phyloP scores from a whole-genome alignment of 1,139 yeast genomes.

The Candida pseudoviswanathii region DNA sequence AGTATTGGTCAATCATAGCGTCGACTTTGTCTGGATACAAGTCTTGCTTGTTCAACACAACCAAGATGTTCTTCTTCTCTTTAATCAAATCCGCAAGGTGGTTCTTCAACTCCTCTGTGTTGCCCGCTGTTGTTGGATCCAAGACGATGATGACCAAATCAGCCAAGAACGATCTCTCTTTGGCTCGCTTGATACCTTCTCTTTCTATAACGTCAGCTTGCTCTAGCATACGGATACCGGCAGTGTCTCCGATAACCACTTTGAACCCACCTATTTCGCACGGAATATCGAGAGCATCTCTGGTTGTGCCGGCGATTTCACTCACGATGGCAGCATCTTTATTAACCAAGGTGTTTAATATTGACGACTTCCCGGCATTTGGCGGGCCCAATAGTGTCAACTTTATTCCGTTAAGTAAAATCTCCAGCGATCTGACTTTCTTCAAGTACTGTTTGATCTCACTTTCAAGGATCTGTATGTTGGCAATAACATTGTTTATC shows the following conservation, averaged over 20 bases:
- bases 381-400: constrained; percentile 87
- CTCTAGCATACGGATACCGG: constrained; percentile 70
- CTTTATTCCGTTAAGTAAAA: constrained; percentile 72
- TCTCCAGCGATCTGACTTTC: constrained; percentile 59
- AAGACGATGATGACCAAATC: constrained; percentile 60
- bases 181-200: constrained; percentile 84
- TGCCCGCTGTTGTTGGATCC: constrained; percentile 13
- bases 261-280: constrained; percentile 84
- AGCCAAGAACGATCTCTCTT: constrained; percentile 53
- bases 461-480: constrained; percentile 39
- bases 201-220: constrained; percentile 64
- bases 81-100: constrained; percentile 24
- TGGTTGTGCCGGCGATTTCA: constrained; percentile 89
- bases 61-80: constrained; percentile 32
- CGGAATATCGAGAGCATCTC: constrained; percentile 84
- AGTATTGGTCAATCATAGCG: constrained; percentile 22
- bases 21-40: constrained; percentile 28
- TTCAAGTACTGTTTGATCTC: constrained; percentile 53
- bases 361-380: constrained; percentile 93
- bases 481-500: constrained; percentile 49
- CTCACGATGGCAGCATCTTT: constrained; percentile 92
- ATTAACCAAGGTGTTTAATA: constrained; percentile 71
- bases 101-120: constrained; percentile 24
- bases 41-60: constrained; percentile 67
- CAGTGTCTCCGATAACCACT: constrained; percentile 87